These are phyloP conservation scores for Zygosaccharomyces gambellarensis DNA, from an alignment of 805 yeast genomes.

Conservation along the genomic window DNA sequence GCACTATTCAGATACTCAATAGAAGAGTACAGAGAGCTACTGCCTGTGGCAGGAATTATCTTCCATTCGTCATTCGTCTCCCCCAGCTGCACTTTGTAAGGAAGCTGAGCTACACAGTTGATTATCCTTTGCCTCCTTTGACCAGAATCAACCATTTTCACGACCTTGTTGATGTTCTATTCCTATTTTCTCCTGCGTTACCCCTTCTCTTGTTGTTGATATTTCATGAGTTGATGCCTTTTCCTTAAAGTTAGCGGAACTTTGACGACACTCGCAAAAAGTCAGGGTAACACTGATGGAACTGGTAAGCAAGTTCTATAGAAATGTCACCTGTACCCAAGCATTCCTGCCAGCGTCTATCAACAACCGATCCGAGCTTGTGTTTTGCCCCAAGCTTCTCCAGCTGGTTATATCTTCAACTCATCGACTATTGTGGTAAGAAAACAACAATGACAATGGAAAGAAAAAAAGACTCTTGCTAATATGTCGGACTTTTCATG, in stretches of 20 bases:
- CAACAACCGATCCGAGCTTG: too few species aligned
- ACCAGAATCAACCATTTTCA: background rate
- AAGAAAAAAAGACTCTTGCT: too few species aligned
- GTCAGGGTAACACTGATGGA: background rate
- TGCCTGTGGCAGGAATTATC: conserved; percentile 67
- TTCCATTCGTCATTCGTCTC: conserved; percentile 44
- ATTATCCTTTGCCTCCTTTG: conserved; percentile 29
- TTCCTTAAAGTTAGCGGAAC: background rate
- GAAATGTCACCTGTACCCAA: too few species aligned
- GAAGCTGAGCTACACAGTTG: conserved; percentile 36
- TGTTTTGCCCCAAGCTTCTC: too few species aligned
- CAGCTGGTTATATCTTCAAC: too few species aligned
- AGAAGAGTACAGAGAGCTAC: conserved; percentile 78
- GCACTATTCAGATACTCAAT: conserved; percentile 46
- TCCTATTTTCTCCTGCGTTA: background rate
- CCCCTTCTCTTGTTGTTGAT: background rate
- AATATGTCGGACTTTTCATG: too few species aligned
- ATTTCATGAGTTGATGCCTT: background rate
- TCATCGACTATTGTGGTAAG: too few species aligned
- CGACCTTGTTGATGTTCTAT: background rate
- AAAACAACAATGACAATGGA: too few species aligned
- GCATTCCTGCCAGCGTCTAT: too few species aligned
- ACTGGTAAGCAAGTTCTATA: background rate
- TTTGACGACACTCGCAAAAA: background rate
- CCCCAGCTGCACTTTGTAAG: conserved; percentile 31